A percentile compares a stretch with the other conserved stretches of the same genome.
Conservation (phyloP, 2,329 filamentous ascomycete genomes). For the Coniochaeta hoffmannii region DNA sequence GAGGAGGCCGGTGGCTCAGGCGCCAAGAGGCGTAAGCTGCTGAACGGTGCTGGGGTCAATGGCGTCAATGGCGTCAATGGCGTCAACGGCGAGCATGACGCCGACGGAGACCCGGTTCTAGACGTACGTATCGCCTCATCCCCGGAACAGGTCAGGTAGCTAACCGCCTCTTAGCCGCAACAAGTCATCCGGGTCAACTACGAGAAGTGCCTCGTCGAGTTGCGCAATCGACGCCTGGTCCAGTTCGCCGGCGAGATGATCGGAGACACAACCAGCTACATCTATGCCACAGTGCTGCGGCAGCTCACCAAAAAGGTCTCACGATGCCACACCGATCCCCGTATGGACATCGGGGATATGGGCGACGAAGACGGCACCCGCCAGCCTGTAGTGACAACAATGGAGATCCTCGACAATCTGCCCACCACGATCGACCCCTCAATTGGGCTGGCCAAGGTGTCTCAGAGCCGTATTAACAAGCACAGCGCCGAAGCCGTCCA, state of each 20-base stretch:
- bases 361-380: conserved; percentile 23
- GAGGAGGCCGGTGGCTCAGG: conserved; percentile 30
- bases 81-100: conserved; percentile 26
- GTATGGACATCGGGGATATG: conserved; percentile 35
- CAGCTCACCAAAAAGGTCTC: conserved; percentile 61
- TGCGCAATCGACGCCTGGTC: conserved; percentile 72
- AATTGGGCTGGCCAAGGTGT: conserved; percentile 48
- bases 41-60: conserved; percentile 33
- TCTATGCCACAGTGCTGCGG: conserved; percentile 69
- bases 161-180: conserved; percentile 46
- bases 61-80: conserved; percentile 17
- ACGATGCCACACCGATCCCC: conserved; percentile 56
- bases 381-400: conserved; percentile 38
- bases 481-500: conserved; percentile 40
- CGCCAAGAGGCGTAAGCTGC: conserved; percentile 48
- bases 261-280: conserved; percentile 64
- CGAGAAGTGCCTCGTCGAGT: conserved; percentile 73
- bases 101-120: conserved; percentile 33
- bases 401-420: conserved; percentile 49
- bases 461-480: conserved; percentile 37
- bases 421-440: conserved; percentile 45
- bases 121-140: conserved; percentile 37
- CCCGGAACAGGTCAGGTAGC: conserved; percentile 6
- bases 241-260: conserved; percentile 64
- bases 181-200: conserved; percentile 75